Evolutionary conservation across 2,329 filamentous ascomycete species (phyloP), one percentile per base, ranked within the genome.

Genomic region (Curvularia sp.): DNA sequence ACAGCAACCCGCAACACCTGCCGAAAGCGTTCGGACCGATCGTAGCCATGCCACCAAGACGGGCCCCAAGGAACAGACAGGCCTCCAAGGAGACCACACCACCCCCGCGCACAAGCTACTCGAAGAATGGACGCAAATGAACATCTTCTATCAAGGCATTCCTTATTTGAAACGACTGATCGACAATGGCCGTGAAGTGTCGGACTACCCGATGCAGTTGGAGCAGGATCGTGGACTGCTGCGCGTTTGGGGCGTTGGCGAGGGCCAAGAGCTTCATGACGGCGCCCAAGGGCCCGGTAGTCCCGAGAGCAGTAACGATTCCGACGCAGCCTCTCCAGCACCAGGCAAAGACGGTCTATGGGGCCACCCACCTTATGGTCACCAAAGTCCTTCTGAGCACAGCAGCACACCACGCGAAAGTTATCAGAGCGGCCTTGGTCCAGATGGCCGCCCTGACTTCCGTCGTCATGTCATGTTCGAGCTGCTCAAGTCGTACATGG

Each of bases 41-140:
- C 64, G 64, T 38, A 70, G 69, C 28, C 66, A 62, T 39, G 43
- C 51, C 5, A 62, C 61, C 9, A 65, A 61, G 18, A 55, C 53
- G 2, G 50, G 53, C 24, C 57, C 62, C 6, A 68, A 72, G 48
- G 70, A 74, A 22, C 72, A 65, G 48, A 63, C 54, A 8, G 73
- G 72, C n/a, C 91, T 96, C 55, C 91, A 92, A 0, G 86, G 88
- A 28, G 91, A 96, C 65, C 94, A 98, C 71, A 96, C 92, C 0
- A 97, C 93, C 0, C 87, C 92, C n/a, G 93, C 93, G 1, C 91
- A 95, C 50, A 86, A 93, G 62, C 81, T 98, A 18, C 80, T 98
- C 78, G 82, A 72, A 79, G 83, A 61, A 73, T 97, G 71, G 87
- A 91, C 33, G 55, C 81, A 68, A 8, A 72, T 74, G 69, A 80